phyloP scores from a whole-genome alignment of 1,139 yeast genomes.

The Geotrichum carabidarum region DNA sequence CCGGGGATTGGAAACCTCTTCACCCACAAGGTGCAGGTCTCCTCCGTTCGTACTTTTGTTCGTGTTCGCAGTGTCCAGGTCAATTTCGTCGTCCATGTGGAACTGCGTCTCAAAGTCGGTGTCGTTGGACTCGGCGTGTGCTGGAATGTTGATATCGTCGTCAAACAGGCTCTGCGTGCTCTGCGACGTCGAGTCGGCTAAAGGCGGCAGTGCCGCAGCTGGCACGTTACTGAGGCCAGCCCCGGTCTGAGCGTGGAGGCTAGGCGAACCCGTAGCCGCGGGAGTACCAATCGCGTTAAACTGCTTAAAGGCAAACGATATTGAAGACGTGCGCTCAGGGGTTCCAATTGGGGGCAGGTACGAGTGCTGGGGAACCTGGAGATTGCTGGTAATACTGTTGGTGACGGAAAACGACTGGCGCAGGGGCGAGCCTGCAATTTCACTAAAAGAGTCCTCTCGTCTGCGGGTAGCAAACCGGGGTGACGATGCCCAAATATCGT shows the following conservation, averaged over 20 bases:
- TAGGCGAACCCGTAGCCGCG: conserved; percentile 1
- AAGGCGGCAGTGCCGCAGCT: neutral
- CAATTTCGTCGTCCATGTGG: conserved; percentile 6
- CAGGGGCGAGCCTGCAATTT: conserved; percentile 15
- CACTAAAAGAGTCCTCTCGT: conserved; percentile 12
- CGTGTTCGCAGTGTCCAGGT: neutral
- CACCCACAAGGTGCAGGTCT: conserved; percentile 4
- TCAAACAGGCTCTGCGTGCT: conserved; percentile 1
- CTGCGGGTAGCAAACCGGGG: conserved; percentile 14
- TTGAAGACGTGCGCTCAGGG: conserved; percentile 14
- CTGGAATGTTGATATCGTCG: neutral
- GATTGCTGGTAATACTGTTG: neutral
- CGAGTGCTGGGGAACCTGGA: neutral
- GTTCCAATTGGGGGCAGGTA: conserved; percentile 20
- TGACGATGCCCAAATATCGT: conserved; percentile 19
- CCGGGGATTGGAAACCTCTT: neutral
- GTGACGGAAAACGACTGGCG: conserved; percentile 12
- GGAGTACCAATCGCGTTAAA: conserved; percentile 5
- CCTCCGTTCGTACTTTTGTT: neutral
- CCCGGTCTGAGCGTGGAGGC: neutral
- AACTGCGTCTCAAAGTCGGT: conserved; percentile 9
- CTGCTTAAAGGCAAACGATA: neutral
- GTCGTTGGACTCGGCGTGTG: neutral
- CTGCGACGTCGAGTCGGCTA: neutral
- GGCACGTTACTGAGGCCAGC: neutral